phyloP scores from a whole-genome alignment of 495 filamentous ascomycete genomes.

The Chaetomium tenue region DNA sequence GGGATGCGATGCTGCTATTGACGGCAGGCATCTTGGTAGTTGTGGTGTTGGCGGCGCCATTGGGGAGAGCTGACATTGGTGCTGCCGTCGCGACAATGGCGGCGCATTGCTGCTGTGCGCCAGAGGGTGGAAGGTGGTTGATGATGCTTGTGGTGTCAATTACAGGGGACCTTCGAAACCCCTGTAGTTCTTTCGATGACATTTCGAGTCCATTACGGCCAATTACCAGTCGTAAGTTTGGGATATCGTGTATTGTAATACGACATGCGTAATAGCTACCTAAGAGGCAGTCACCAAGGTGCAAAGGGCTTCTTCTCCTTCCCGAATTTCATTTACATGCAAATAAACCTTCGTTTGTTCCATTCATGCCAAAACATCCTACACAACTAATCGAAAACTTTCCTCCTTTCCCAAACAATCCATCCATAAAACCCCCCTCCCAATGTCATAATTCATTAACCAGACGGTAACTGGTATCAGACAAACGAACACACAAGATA shows the following conservation, averaged over 20 bases:
- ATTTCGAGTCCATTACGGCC: too few species aligned
- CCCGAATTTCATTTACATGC: too few species aligned
- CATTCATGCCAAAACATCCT: too few species aligned
- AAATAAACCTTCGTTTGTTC: too few species aligned
- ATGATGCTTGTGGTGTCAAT: neutral
- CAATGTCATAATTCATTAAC: neutral
- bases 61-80: slow-evolving; percentile 42
- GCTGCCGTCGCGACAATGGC: slow-evolving; percentile 31
- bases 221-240: too few species aligned
- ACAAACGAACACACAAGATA: neutral
- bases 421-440: too few species aligned
- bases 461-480: neutral
- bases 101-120: slow-evolving; percentile 31
- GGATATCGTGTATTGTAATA: too few species aligned
- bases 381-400: too few species aligned
- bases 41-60: slow-evolving; percentile 38
- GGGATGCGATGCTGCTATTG: slow-evolving; percentile 22
- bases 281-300: too few species aligned
- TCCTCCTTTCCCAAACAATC: too few species aligned
- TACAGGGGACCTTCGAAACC: neutral
- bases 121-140: neutral
- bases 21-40: slow-evolving; percentile 29
- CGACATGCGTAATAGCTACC: too few species aligned
- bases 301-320: too few species aligned
- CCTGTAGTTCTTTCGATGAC: neutral